Percentiles rank a stretch among this genome's conserved stretches.
phyloP scores from a whole-genome alignment of 805 yeast species.

The Ogataea sp. region DNA sequence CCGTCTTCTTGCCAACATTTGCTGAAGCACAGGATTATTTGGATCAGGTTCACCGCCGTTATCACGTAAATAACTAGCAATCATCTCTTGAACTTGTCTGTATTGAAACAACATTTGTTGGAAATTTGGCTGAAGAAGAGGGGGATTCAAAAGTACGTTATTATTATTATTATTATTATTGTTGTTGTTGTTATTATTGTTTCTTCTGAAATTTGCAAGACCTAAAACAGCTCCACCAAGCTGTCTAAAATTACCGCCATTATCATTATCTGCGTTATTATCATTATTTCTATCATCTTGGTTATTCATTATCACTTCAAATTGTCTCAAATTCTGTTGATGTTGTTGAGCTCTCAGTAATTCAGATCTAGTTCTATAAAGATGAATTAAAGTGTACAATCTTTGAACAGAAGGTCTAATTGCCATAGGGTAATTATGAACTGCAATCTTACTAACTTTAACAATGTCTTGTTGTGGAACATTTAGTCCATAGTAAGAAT shows the following conservation, averaged over 20 bases:
- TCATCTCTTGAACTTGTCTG: too few relatives aligned
- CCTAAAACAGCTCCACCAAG: not conserved
- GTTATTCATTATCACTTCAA: not conserved
- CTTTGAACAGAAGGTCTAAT: slow-evolving; percentile 23
- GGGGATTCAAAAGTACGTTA: too few relatives aligned
- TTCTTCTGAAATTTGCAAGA: not conserved
- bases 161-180: too few relatives aligned
- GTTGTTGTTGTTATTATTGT: too few relatives aligned
- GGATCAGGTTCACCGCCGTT: too few relatives aligned
- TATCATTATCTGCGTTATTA: not conserved
- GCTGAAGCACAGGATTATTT: too few relatives aligned
- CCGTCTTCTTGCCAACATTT: too few relatives aligned
- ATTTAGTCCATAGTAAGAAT: slow-evolving; percentile 19
- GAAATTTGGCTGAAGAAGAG: too few relatives aligned
- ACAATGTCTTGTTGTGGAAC: slow-evolving; percentile 19
- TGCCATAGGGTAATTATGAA: slow-evolving; percentile 20
- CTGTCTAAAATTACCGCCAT: not conserved
- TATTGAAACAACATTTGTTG: too few relatives aligned
- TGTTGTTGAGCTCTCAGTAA: slow-evolving; percentile 1
- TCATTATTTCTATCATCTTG: not conserved
- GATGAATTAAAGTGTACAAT: slow-evolving; percentile 20
- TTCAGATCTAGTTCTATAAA: slow-evolving; percentile 6
- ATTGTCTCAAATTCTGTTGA: not conserved
- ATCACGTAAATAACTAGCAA: too few relatives aligned
- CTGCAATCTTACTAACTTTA: slow-evolving; percentile 23